Conservation (phyloP, 768 basidiomycete genomes). For the Hygrophorus pudorinus region DNA sequence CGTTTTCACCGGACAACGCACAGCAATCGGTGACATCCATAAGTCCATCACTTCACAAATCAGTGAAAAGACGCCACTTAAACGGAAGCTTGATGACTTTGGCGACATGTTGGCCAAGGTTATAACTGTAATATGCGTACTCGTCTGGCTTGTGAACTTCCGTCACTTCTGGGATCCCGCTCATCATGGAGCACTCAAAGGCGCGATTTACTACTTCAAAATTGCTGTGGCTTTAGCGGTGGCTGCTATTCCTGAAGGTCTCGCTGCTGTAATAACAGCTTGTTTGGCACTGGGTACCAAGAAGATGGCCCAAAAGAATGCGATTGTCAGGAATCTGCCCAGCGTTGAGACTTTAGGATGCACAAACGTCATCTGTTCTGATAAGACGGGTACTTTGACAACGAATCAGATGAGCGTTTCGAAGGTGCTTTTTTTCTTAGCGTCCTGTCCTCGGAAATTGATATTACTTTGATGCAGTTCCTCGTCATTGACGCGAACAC, state of each 20-base stretch:
- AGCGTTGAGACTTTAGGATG: constrained; percentile 96
- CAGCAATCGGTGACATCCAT: constrained; percentile 96
- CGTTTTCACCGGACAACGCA: constrained; percentile 73
- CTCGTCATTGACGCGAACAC: constrained; percentile 51
- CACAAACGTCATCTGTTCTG: constrained; percentile 97
- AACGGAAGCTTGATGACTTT: constrained; percentile 96
- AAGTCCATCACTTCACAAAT: constrained; percentile 92
- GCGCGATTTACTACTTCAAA: constrained; percentile 98
- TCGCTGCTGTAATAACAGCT: constrained; percentile 97
- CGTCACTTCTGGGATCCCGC: constrained; percentile 94
- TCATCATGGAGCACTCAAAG: constrained; percentile 84
- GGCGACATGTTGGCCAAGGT: constrained; percentile 97
- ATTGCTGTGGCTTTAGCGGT: constrained; percentile 99
- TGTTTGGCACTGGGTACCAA: constrained; percentile 95
- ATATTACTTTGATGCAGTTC: constrained; percentile 41
- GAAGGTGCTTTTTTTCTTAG: constrained; percentile 33
- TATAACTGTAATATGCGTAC: constrained; percentile 91
- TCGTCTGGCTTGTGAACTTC: constrained; percentile 97
- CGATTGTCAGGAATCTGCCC: constrained; percentile 92
- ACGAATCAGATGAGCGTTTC: constrained; percentile 98
- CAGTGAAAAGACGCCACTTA: constrained; percentile 91
- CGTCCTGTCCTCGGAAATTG: background rate
- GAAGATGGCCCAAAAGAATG: constrained; percentile 99
- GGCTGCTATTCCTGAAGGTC: constrained; percentile 94
- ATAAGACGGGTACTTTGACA: constrained; percentile 95